phyloP scores from a whole-genome alignment of 1,284 basidiomycete species.

The Waitea zeae region DNA sequence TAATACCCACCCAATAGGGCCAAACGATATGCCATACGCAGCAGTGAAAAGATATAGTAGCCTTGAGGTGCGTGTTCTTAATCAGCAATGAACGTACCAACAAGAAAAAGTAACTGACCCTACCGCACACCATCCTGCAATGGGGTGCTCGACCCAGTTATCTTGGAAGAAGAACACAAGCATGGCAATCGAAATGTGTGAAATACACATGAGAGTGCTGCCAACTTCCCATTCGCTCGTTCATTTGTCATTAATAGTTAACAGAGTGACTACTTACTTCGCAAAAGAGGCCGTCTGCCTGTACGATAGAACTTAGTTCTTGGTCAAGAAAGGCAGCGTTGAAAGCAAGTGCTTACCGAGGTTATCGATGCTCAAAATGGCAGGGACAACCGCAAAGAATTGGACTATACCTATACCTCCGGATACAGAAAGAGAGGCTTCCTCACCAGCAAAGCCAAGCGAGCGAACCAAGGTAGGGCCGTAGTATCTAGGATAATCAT shows the following conservation, averaged over 20 bases:
- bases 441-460: constrained; percentile 39
- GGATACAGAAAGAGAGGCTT: constrained; percentile 42
- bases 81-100: constrained; percentile 4
- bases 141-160: constrained; percentile 35
- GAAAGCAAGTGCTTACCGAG: constrained; percentile 42
- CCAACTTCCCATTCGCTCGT: too few species aligned
- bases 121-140: constrained; percentile 51
- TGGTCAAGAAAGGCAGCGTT: too few species aligned
- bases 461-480: constrained; percentile 53
- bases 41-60: constrained; percentile 66
- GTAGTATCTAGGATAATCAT: too few species aligned
- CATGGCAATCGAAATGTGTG: constrained; percentile 56
- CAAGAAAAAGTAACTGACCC: constrained; percentile 20
- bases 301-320: too few species aligned
- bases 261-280: too few species aligned
- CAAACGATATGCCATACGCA: constrained; percentile 75
- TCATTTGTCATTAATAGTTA: too few species aligned
- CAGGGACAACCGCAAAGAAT: constrained; percentile 58
- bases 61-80: too few species aligned
- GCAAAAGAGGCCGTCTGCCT: too few species aligned
- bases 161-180: constrained; percentile 28
- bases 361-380: constrained; percentile 54
- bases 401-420: constrained; percentile 72
- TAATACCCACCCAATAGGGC: constrained; percentile 75
- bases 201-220: constrained; percentile 51